Percentiles rank a stretch among this genome's conserved stretches.
phyloP scores from a whole-genome alignment of 129 eudicot genomes.

The Gnaphalium uliginosum region DNA sequence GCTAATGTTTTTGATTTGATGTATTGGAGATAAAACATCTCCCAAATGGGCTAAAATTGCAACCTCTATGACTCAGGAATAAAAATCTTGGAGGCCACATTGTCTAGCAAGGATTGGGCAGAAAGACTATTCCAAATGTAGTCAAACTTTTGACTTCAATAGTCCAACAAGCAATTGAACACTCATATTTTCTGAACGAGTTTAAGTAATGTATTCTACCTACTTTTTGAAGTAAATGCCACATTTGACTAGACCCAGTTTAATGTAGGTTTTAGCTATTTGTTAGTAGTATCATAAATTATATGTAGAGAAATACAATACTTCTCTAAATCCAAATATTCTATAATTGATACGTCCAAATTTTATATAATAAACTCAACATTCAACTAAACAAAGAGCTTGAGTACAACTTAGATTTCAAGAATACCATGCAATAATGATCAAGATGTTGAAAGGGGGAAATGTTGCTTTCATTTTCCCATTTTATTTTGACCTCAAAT shows the following conservation, averaged over 20 bases:
- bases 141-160: neutral
- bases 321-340: too few species aligned
- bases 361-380: too few species aligned
- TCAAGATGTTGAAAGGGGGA: too few species aligned
- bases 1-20: neutral
- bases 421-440: too few species aligned
- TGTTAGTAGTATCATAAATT: neutral
- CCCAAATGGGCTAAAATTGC: neutral
- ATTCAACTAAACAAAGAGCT: too few species aligned
- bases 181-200: neutral
- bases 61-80: neutral
- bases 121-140: neutral
- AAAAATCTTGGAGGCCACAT: neutral
- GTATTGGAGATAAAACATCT: neutral
- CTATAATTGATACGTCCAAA: too few species aligned
- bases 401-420: too few species aligned
- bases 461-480: too few species aligned
- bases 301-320: neutral
- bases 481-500: too few species aligned
- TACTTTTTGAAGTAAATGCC: neutral
- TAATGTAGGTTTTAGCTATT: neutral
- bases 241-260: neutral
- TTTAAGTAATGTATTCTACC: neutral
- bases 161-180: neutral
- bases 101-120: neutral